Evolutionary conservation across 2,329 filamentous ascomycete genomes (phyloP).

Genomic region (Orbilia javanica): DNA sequence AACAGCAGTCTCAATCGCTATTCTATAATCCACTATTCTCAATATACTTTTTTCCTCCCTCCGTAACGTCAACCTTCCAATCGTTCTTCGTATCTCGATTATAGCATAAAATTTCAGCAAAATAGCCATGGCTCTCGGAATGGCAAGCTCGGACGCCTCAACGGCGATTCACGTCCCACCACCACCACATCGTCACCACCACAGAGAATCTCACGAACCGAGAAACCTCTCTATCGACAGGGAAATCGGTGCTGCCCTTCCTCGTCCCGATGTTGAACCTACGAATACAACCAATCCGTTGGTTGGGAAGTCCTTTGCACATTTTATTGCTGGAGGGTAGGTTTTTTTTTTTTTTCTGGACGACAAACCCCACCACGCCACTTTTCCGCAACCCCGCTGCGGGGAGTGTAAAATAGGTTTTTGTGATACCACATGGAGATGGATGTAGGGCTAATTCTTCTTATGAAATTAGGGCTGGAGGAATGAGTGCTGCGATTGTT

Average conservation of each 20-base stretch:
- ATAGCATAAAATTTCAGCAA: conserved; percentile 2
- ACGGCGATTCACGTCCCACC: conserved; percentile 29
- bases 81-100: background rate
- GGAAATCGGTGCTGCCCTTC: conserved; percentile 52
- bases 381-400: background rate
- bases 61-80: background rate
- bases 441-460: conserved; percentile 14
- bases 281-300: conserved; percentile 53
- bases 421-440: background rate
- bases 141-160: conserved; percentile 38
- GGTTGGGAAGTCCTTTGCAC: conserved; percentile 82
- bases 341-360: conserved; percentile 62
- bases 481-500: conserved; percentile 91
- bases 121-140: conserved; percentile 44
- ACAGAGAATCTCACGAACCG: conserved; percentile 40
- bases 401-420: background rate
- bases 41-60: background rate
- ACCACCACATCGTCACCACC: conserved; percentile 29
- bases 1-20: conserved; percentile 11
- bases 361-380: conserved; percentile 31
- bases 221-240: conserved; percentile 51
- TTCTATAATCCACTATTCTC: conserved; percentile 9
- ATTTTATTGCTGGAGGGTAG: conserved; percentile 91
- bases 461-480: conserved; percentile 75
- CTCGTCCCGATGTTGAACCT: conserved; percentile 53